Evolutionary conservation across 805 yeast genomes (phyloP), one percentile per base, ranked within the genome.

Genomic region (Ogataea glucozyma): DNA sequence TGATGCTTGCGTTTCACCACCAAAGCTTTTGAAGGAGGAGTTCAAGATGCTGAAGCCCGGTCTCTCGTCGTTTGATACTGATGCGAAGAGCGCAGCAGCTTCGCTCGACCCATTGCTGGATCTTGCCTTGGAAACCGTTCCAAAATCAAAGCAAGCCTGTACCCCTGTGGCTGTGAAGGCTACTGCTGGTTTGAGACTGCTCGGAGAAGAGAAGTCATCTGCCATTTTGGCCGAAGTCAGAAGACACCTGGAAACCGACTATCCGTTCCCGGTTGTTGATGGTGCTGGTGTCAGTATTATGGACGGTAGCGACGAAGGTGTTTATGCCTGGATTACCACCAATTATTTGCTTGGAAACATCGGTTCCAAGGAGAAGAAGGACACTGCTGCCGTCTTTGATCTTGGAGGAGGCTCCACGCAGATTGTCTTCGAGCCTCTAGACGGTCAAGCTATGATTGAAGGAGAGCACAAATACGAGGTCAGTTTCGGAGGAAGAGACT

Each of bases 391-490:
- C 17, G 96, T 93, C 9, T 93, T 93, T 60, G 99, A 93, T 65
- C 77, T 93, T 47, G 99, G 99, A 56, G 99, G 99, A 58, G 98
- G 98, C 4, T 88, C 97, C 6, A 93, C 99, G 11, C 99, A 95
- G 70, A 89, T 93, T 69, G 99, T 93, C 6, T 93, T 93, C 65
- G 98, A 93, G 72, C 99, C 99, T 17, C 65, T 71, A 40, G 71
- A 78, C 32, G 73, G 74, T 35, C 84, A 82, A 56, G 61, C 71
- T 51, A 78, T 91, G 85, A 68, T 76, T 36, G 89, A 83, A 10
- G 67, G 97, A 46, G 97, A 90, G 60, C 95, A 88, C 69, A 86
- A 87, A 65, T 89, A 82, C 62, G 77, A 78, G 49, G 74, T 89
- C 53, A 65, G 73, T 17, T 93, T 91, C 65, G 98, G 97, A 47